Base-by-base conservation (phyloP, 2,329 filamentous ascomycete genomes). In the Aaosphaeria pasadenensis region DNA sequence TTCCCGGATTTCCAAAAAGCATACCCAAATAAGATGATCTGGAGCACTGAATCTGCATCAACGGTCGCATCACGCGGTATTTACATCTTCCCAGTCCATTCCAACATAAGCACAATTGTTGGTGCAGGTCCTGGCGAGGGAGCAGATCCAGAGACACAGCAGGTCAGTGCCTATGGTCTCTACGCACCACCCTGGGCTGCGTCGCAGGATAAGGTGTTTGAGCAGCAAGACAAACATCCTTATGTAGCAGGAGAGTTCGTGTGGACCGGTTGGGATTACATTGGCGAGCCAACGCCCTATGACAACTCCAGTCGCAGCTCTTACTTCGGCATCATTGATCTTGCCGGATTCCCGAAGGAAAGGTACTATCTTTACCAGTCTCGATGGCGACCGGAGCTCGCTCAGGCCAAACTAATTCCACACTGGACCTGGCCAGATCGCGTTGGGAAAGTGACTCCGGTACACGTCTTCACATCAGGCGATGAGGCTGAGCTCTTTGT, bases 281-380 rank as follows among this genome's bases (percentile, higher is more conserved):
- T 79, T 9, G 76, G 77, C 28, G 77, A 80, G 58, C 76, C 76
- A 4, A 77, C 29, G 4, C 17, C 41, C 11, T 31, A 7, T 31
- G 41, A 30, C 29, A 24, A 7, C 11, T 29, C 17, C 13, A 24
- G 17, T 24, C 74, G 77, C 9, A 79, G 75, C 58, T 78, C 75
- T 2, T 83, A 82, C 57, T 82, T 76, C 39, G 79, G 80, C 9
- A 81, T 83, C 50, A 72, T 83, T 30, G 80, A 83, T 47, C 66
- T 82, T 5, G 79, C 80, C 0, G 80, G 80, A 0, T 83, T 83
- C 62, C 71, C 69, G 47, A 83, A 83, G 60, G 79, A 82, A 49
- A 36, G 13, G 33, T 82, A 75, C 59, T 81, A 73, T 51, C 56
- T 82, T 4, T 83, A 82, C 51, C 80, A 82, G 55, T 61, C 78